Percentiles rank a stretch among this genome's conserved stretches.
Conservation (phyloP, 1,284 basidiomycete species). For the Boletus calvinii region DNA sequence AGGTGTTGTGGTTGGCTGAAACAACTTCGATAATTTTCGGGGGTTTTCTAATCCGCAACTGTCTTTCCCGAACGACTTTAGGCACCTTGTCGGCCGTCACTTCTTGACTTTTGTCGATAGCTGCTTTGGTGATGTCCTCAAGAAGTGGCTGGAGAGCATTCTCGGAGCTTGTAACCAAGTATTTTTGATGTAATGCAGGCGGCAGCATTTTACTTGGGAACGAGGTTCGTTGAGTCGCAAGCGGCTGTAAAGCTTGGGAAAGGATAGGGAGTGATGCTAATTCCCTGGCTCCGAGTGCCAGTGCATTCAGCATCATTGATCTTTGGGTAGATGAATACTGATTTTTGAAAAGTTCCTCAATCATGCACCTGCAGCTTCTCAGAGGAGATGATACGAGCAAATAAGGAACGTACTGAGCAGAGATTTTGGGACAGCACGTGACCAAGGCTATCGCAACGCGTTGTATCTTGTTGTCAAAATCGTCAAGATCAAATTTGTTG, state of each 20-base stretch:
- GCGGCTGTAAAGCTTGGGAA: constrained; percentile 36
- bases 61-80: constrained; percentile 66
- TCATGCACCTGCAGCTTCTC: constrained; percentile 58
- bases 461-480: constrained; percentile 79
- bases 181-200: constrained; percentile 65
- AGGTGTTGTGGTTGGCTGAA: constrained; percentile 4
- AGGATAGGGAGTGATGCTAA: constrained; percentile 69
- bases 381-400: not conserved
- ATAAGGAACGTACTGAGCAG: constrained; percentile 67
- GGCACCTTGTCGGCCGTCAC: constrained; percentile 52
- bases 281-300: constrained; percentile 85
- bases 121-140: constrained; percentile 55
- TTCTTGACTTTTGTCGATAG: constrained; percentile 56
- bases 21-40: constrained; percentile 46
- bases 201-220: constrained; percentile 85
- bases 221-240: constrained; percentile 38
- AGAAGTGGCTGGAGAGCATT: constrained; percentile 50
- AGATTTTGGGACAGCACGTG: constrained; percentile 71
- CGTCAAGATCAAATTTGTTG: constrained; percentile 80
- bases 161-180: constrained; percentile 46
- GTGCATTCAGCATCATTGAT: constrained; percentile 78
- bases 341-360: constrained; percentile 90
- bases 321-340: constrained; percentile 89
- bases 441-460: constrained; percentile 78
- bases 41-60: constrained; percentile 63